These are phyloP conservation scores for Keithomyces neogunnii DNA, from an alignment of 2,329 filamentous ascomycete genomes.

Conservation along the genomic window DNA sequence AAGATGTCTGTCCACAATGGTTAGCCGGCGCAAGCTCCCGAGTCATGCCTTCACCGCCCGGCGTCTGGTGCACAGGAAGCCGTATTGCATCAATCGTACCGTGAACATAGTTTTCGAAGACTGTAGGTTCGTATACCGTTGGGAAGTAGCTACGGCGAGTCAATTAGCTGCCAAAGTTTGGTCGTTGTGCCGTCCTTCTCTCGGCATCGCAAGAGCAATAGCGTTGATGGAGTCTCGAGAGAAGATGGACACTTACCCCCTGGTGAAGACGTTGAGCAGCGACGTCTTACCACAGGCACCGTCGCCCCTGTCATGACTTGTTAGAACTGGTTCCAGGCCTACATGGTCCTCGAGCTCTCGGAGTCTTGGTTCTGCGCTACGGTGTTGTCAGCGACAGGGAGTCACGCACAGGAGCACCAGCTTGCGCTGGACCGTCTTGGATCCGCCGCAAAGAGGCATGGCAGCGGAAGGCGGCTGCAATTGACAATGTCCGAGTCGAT, in stretches of 20 bases:
- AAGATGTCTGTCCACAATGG: conserved; percentile 66
- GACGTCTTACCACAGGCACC: conserved; percentile 97
- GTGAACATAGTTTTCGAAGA: conserved; percentile 98
- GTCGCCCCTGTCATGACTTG: conserved; percentile 59
- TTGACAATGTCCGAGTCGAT: background rate
- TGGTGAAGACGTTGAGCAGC: conserved; percentile 93
- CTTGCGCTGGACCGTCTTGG: conserved; percentile 89
- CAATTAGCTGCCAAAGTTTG: background rate
- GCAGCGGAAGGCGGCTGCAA: background rate
- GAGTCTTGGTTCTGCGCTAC: conserved; percentile 8
- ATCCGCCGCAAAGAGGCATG: conserved; percentile 51
- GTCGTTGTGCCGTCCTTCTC: background rate
- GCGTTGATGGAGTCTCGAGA: background rate
- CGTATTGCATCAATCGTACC: conserved; percentile 46
- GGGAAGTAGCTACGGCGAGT: conserved; percentile 69
- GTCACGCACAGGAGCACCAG: conserved; percentile 71
- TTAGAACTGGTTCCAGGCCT: conserved; percentile 2
- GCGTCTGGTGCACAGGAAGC: background rate
- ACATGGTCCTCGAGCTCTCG: background rate
- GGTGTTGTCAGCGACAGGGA: conserved; percentile 3
- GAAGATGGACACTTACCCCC: conserved; percentile 58
- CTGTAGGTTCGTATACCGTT: conserved; percentile 95
- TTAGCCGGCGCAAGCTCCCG: background rate
- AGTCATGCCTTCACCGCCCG: background rate
- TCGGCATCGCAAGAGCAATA: background rate